Percentiles rank a stretch among this genome's conserved stretches.
Evolutionary conservation across 2,329 filamentous ascomycete species (phyloP).

Genomic region (Venturia pyrina): DNA sequence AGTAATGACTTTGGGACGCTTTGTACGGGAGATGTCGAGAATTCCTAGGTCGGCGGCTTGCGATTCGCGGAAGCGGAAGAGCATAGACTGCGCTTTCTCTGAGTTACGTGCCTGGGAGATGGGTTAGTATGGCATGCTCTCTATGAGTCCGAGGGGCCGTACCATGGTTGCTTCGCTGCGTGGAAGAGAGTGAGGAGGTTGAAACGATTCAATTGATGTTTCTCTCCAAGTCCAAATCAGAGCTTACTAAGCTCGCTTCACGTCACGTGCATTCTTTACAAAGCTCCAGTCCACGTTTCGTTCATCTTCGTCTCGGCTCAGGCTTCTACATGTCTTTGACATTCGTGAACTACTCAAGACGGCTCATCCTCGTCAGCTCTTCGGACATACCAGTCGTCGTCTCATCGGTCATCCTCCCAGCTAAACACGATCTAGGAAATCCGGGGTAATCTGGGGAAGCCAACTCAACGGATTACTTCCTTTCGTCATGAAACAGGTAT

Average conservation of each 20-base stretch:
- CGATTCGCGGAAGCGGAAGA: conserved; percentile 97
- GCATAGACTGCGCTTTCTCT: conserved; percentile 99
- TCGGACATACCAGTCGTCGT: background rate
- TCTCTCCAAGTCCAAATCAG: background rate
- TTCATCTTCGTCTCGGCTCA: background rate
- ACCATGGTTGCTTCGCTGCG: background rate
- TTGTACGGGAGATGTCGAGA: conserved; percentile 81
- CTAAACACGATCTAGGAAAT: too few relatives aligned
- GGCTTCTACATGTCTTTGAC: background rate
- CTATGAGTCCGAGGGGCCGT: too few relatives aligned
- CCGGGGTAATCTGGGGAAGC: background rate
- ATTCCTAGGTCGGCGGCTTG: conserved; percentile 95
- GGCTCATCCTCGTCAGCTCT: background rate
- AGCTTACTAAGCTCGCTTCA: background rate
- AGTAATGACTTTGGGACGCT: conserved; percentile 84
- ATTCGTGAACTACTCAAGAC: background rate
- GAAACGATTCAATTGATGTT: background rate
- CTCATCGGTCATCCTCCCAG: background rate
- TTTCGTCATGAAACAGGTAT: background rate
- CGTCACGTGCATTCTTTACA: background rate
- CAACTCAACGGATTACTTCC: background rate
- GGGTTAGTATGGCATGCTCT: conserved; percentile 17
- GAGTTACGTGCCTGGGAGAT: conserved; percentile 75
- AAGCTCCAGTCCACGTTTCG: background rate
- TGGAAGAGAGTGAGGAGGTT: background rate